A percentile compares a stretch with the other conserved stretches of the same genome.
phyloP scores from a whole-genome alignment of 768 basidiomycete genomes.

The Lactifluus hygrophoroides region DNA sequence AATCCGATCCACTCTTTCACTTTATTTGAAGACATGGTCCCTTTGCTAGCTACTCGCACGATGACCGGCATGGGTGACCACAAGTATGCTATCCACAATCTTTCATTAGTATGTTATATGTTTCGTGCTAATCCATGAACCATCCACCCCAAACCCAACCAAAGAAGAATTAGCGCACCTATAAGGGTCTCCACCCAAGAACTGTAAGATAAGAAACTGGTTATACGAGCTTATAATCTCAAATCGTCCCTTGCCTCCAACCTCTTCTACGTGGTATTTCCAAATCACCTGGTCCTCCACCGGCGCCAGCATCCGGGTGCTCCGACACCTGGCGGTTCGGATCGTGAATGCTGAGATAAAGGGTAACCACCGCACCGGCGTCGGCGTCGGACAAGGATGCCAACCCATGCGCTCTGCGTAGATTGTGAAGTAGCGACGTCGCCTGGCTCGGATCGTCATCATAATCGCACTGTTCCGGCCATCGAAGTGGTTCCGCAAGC shows the following conservation, averaged over 20 bases:
- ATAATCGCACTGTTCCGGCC: background rate
- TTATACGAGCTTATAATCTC: background rate
- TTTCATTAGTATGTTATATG: no score
- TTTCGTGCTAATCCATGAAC: no score
- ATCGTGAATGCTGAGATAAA: constrained; percentile 1
- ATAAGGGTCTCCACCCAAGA: no score
- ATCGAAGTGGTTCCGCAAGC: constrained; percentile 1
- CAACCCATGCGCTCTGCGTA: background rate
- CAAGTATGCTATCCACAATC: background rate
- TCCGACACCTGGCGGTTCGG: background rate
- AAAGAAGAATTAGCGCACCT: no score
- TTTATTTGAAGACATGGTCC: background rate
- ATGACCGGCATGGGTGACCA: constrained; percentile 7
- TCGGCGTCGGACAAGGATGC: background rate
- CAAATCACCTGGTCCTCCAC: background rate
- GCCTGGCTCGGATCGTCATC: background rate
- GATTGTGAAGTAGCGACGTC: background rate
- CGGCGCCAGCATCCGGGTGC: background rate
- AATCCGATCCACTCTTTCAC: background rate
- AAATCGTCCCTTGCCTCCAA: background rate
- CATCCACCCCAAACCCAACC: no score
- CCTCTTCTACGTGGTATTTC: background rate
- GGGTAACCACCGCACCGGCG: background rate
- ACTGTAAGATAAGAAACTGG: background rate
- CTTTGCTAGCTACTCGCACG: background rate